phyloP scores from a whole-genome alignment of 148 eudicot genomes.

The Mesembryanthemum crystallinum region DNA sequence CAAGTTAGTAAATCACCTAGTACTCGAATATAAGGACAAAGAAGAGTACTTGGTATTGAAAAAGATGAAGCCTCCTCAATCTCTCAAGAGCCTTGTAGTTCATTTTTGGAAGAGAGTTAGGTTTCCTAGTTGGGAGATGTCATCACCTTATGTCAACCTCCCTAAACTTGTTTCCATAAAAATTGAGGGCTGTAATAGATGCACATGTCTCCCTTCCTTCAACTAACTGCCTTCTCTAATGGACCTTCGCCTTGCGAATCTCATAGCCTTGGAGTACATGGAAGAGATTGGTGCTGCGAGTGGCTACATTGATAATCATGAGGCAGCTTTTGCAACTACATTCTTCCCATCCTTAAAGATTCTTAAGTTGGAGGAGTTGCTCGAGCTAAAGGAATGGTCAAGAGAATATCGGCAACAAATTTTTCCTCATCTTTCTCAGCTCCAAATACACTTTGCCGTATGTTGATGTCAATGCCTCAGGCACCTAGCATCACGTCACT shows the following conservation, averaged over 20 bases:
- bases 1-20: neutral
- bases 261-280: neutral
- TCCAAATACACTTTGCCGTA: neutral
- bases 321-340: neutral
- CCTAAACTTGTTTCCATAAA: neutral
- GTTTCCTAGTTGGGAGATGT: neutral
- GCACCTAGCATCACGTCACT: neutral
- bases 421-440: neutral
- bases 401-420: too few relatives aligned
- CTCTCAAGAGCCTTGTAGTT: neutral
- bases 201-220: neutral
- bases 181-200: neutral
- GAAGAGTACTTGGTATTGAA: neutral
- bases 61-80: neutral
- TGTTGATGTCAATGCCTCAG: slow-evolving; percentile 9
- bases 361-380: neutral
- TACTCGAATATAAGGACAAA: neutral
- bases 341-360: slow-evolving; percentile 3
- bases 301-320: neutral
- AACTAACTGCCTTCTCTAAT: neutral
- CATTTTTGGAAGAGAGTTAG: neutral
- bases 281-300: too few relatives aligned
- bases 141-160: neutral
- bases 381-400: neutral
- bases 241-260: neutral